Evolutionary conservation across 73 alveolate genomes (phyloP).

Genomic region (Durusdinium trenchii): DNA sequence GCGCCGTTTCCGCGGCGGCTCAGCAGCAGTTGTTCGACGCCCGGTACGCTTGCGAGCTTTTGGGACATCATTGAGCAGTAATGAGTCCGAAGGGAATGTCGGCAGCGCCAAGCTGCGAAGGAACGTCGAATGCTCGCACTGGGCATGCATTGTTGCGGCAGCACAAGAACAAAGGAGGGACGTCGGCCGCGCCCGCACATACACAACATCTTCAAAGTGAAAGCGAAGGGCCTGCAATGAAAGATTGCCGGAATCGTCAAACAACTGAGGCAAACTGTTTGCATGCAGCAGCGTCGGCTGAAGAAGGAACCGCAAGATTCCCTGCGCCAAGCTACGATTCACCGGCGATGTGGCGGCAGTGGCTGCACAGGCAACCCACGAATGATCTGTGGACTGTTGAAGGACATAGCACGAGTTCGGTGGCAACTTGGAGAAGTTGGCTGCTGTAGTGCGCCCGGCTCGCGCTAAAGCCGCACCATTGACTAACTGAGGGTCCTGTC

Average conservation of each 20-base stretch:
- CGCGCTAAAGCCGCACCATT: not conserved
- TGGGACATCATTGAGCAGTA: not conserved
- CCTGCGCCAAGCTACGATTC: not conserved
- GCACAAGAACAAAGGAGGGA: not conserved
- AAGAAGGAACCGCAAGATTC: not conserved
- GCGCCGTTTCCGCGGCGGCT: constrained; percentile 2
- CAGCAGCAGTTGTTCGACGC: not conserved
- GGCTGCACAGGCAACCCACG: constrained; percentile 2
- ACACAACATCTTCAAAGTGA: not conserved
- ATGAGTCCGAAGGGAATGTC: not conserved
- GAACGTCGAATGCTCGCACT: constrained; percentile 1
- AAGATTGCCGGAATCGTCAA: not conserved
- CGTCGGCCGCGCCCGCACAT: not conserved
- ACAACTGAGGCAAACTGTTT: not conserved
- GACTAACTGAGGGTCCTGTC: not conserved
- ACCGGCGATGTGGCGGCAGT: not conserved
- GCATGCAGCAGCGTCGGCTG: not conserved
- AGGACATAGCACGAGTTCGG: not conserved
- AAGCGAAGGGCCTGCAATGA: not conserved
- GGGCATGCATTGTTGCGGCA: not conserved
- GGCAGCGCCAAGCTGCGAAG: not conserved
- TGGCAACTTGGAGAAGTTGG: not conserved
- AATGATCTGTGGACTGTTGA: not conserved
- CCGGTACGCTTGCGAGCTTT: not conserved
- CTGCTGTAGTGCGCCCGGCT: constrained; percentile 3